These are phyloP conservation scores for Auriculariales sp. DNA, from an alignment of 768 basidiomycete species.

Conservation along the genomic window DNA sequence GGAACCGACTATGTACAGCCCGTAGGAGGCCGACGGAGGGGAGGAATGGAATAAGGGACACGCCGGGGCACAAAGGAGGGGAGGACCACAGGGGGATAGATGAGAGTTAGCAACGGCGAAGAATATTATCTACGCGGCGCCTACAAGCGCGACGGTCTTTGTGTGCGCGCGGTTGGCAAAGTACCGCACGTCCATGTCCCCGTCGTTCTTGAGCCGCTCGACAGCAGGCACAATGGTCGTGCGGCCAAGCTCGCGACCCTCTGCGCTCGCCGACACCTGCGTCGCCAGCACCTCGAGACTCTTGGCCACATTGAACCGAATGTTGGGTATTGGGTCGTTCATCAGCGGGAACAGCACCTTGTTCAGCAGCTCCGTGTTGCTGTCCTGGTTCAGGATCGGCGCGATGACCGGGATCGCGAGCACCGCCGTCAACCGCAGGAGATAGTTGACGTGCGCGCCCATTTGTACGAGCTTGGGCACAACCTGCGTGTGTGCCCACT, in stretches of 20 bases:
- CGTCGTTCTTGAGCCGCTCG: conserved; percentile 75
- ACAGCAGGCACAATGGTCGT: conserved; percentile 68
- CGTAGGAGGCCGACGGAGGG: too few relatives aligned
- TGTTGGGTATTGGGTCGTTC: conserved; percentile 90
- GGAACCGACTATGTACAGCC: too few relatives aligned
- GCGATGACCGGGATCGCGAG: conserved; percentile 98
- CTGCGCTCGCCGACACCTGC: conserved; percentile 44
- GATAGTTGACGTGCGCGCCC: conserved; percentile 93
- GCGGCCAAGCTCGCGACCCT: conserved; percentile 63
- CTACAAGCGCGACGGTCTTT: conserved; percentile 13
- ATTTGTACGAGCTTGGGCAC: conserved; percentile 95
- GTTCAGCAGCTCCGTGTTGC: conserved; percentile 72
- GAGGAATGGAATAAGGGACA: too few relatives aligned
- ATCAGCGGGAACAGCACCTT: conserved; percentile 71
- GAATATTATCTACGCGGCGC: conserved; percentile 1
- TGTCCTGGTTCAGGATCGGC: conserved; percentile 72
- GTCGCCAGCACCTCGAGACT: conserved; percentile 77
- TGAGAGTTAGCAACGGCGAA: too few relatives aligned
- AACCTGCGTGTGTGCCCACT: conserved; percentile 88
- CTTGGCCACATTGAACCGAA: conserved; percentile 97
- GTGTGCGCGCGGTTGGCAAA: conserved; percentile 77
- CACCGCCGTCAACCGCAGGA: conserved; percentile 97
- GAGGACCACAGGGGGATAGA: too few relatives aligned
- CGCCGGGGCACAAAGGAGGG: too few relatives aligned
- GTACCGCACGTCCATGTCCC: conserved; percentile 92